A percentile compares a stretch with the other conserved stretches of the same genome.
These are phyloP conservation scores for Ascodesmis nigricans DNA, from an alignment of 495 filamentous ascomycete species.

Conservation along the genomic window DNA sequence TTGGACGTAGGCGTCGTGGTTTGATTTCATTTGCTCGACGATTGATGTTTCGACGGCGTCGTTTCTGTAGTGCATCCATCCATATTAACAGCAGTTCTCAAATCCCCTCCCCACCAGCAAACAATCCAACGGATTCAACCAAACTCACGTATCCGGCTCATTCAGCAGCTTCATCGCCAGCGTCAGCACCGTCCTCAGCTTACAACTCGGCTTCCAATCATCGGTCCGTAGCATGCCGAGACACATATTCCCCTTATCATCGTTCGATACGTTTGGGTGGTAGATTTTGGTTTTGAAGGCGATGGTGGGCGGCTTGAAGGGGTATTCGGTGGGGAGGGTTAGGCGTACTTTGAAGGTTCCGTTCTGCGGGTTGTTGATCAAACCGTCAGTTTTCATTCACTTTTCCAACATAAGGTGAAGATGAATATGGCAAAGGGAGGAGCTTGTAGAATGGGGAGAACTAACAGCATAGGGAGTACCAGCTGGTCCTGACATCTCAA, in stretches of 20 bases:
- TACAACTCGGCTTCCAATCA: slow-evolving; percentile 82
- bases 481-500: slow-evolving; percentile 52
- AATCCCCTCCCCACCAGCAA: background rate
- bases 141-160: slow-evolving; percentile 51
- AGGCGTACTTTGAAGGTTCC: slow-evolving; percentile 62
- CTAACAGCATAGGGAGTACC: slow-evolving; percentile 49
- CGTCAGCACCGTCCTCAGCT: slow-evolving; percentile 53
- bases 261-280: slow-evolving; percentile 95
- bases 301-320: slow-evolving; percentile 77
- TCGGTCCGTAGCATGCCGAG: slow-evolving; percentile 68
- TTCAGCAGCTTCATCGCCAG: slow-evolving; percentile 55
- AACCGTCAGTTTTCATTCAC: slow-evolving; percentile 5
- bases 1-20: slow-evolving; percentile 57
- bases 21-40: slow-evolving; percentile 61
- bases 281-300: slow-evolving; percentile 90
- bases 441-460: slow-evolving; percentile 2
- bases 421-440: background rate
- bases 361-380: slow-evolving; percentile 27
- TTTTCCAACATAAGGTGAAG: too few species aligned
- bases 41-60: slow-evolving; percentile 79
- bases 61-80: slow-evolving; percentile 27
- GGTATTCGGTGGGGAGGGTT: slow-evolving; percentile 64
- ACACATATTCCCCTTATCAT: slow-evolving; percentile 79
- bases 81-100: background rate
- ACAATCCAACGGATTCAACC: background rate